phyloP scores from a whole-genome alignment of 257 asterid genomes.

The Scutellaria minor region DNA sequence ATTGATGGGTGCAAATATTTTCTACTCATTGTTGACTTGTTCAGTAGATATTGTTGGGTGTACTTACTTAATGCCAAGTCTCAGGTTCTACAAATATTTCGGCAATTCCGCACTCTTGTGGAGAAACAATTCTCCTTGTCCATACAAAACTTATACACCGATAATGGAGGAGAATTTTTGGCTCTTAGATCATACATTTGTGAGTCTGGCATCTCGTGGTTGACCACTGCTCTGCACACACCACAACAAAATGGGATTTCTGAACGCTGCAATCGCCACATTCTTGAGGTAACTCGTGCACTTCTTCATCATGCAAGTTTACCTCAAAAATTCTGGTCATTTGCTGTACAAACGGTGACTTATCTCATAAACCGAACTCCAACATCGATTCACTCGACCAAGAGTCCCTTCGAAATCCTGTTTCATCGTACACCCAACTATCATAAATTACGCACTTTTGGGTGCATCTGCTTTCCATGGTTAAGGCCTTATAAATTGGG shows the following conservation, averaged over 20 bases:
- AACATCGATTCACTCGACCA: not conserved
- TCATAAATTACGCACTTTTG: not conserved
- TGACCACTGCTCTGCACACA: not conserved
- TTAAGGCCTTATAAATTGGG: no score
- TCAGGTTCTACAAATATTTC: not conserved
- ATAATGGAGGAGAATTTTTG: not conserved
- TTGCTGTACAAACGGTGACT: not conserved
- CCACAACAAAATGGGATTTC: not conserved
- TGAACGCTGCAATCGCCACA: not conserved
- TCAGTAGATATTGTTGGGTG: not conserved
- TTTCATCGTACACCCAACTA: not conserved
- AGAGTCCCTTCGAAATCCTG: not conserved
- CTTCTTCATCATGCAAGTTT: not conserved
- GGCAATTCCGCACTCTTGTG: not conserved
- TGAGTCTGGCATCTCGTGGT: not conserved
- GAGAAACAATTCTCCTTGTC: not conserved
- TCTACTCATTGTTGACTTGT: not conserved
- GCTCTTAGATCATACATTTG: not conserved
- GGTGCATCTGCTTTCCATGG: not conserved
- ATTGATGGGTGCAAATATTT: not conserved
- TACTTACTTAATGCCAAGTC: not conserved
- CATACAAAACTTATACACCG: not conserved
- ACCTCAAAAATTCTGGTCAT: not conserved
- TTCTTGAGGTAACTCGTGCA: not conserved
- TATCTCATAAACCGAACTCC: not conserved